A percentile compares a stretch with the other conserved stretches of the same genome.
Evolutionary conservation across 805 yeast genomes (phyloP).

Genomic region (Yamadazyma laniorum): DNA sequence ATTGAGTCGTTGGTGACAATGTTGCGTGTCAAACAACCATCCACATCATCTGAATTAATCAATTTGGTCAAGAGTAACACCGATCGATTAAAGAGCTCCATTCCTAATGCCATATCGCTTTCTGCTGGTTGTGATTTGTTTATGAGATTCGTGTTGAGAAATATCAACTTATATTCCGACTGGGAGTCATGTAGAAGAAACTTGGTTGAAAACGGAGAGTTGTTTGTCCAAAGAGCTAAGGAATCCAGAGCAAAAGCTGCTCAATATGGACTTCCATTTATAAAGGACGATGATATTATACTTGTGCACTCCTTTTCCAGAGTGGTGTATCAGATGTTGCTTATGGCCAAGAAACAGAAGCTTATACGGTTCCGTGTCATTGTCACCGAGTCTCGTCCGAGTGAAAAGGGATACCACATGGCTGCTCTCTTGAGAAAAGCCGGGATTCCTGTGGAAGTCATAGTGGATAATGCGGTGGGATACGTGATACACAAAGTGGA

Average conservation of each 20-base stretch:
- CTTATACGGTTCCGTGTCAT: constrained; percentile 83
- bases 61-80: constrained; percentile 77
- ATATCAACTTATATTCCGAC: constrained; percentile 82
- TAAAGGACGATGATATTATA: constrained; percentile 88
- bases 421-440: constrained; percentile 62
- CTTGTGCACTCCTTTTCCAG: constrained; percentile 90
- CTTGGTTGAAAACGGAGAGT: constrained; percentile 88
- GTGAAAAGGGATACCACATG: constrained; percentile 70
- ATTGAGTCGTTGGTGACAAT: constrained; percentile 90
- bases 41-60: constrained; percentile 91
- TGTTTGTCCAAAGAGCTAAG: constrained; percentile 89
- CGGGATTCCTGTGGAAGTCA: constrained; percentile 83
- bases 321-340: constrained; percentile 75
- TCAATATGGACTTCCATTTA: constrained; percentile 80
- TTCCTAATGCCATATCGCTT: constrained; percentile 87
- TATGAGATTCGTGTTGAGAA: constrained; percentile 87
- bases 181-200: constrained; percentile 93
- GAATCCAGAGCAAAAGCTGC: constrained; percentile 87
- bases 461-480: constrained; percentile 93
- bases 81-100: constrained; percentile 66
- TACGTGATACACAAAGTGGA: constrained; percentile 87
- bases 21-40: constrained; percentile 77
- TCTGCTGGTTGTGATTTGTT: constrained; percentile 98
- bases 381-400: constrained; percentile 91
- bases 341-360: constrained; percentile 69